phyloP scores from a whole-genome alignment of 257 asterid genomes.

The Gynochthodes officinalis region DNA sequence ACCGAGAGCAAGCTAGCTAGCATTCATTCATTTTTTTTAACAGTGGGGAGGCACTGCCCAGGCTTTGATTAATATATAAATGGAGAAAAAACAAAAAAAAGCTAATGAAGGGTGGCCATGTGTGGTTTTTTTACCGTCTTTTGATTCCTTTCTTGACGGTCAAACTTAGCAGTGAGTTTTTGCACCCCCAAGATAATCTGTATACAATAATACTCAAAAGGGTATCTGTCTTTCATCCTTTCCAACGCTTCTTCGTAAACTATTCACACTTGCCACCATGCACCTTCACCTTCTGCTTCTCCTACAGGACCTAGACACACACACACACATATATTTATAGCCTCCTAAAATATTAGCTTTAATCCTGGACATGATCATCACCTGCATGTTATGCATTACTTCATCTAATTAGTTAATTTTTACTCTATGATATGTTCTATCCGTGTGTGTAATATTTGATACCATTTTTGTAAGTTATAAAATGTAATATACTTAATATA shows the following conservation, averaged over 20 bases:
- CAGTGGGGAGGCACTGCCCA: slow-evolving; percentile 18
- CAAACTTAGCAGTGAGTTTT: slow-evolving; percentile 44
- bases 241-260: slow-evolving; percentile 21
- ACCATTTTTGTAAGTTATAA: too few relatives aligned
- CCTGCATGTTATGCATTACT: too few relatives aligned
- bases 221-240: slow-evolving; percentile 3
- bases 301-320: too few relatives aligned
- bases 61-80: slow-evolving; percentile 19
- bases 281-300: too few relatives aligned
- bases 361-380: too few relatives aligned
- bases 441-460: too few relatives aligned
- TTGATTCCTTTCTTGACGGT: slow-evolving; percentile 63
- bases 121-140: slow-evolving; percentile 49
- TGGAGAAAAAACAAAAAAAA: neutral
- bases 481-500: too few relatives aligned
- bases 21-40: slow-evolving; percentile 8
- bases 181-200: slow-evolving; percentile 43
- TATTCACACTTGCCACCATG: slow-evolving; percentile 22
- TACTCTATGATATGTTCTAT: too few relatives aligned
- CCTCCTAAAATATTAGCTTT: too few relatives aligned
- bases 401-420: too few relatives aligned
- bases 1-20: slow-evolving; percentile 27
- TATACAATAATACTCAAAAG: neutral
- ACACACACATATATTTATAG: too few relatives aligned
- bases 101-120: slow-evolving; percentile 30